Base-by-base conservation (phyloP, 192 early-diverging fungal genomes). In the Backusella tuberculispora region DNA sequence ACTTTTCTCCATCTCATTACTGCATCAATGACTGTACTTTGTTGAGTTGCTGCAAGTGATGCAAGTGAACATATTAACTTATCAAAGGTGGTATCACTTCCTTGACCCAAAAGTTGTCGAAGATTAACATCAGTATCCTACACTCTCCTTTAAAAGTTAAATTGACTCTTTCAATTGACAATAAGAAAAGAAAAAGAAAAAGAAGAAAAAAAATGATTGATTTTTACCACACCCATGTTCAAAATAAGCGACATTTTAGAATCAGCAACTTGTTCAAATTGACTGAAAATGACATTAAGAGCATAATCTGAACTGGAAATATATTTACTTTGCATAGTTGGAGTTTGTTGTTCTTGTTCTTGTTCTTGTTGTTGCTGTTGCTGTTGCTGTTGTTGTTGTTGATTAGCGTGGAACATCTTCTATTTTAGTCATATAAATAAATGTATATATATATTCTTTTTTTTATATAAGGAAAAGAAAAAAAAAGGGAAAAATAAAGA, bases 1-100 rank as follows among this genome's bases (percentile, higher is more conserved):
- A 72, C 77, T 76, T 92, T 92, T 56, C 92, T 87, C 93, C 93
- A 95, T 6, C 85, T 83, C 83, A 95, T 85, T 12, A 95, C 83
- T 42, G 89, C 78, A 78, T 94, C 93, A 38, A 94, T 94, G 42
- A 98, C 92, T 3, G 93, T 87, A 34, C 92, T 93, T 17, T 96
- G 96, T 73, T 92, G 92, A 71, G 94, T 92, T 42, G 91, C 87
- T 3, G 95, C 93, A 42, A 96, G 79, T 45, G 89, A 88, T 1
- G 94, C 95, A 9, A 99, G 78, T 13, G 93, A 92, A 38, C 85
- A 81, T 34, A 97, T 73, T 0, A 95, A 83, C 21, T 90, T 89
- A 78, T 99, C 97, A 75, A 99, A 96, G 8, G 84, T 77, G 6
- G 85, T 76, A 80, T 99, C 96, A 6, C 81, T 88, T 7, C 89